Base-by-base conservation (phyloP, 352 stramenopile genomes). In the Thalassiosira allenii region DNA sequence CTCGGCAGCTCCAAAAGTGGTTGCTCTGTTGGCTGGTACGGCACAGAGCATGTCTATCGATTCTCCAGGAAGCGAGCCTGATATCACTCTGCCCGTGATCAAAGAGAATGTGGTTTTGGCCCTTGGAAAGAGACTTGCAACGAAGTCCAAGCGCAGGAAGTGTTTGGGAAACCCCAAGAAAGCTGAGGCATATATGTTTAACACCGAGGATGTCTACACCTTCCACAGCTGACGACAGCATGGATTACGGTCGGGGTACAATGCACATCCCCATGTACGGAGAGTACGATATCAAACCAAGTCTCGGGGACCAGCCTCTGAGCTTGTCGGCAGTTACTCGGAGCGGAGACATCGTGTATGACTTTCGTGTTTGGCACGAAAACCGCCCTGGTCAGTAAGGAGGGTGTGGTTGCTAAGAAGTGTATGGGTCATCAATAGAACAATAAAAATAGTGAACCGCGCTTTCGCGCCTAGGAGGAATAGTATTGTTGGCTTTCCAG, bases 201-300 rank as follows among this genome's bases (percentile, higher is more conserved):
- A 81, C 43, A 81, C 62, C 14, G 63, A 81, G 25, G 3, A 43
- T 51, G 51, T 81, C 1, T 78, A 78, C 63, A 81, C 72, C 1
- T 81, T 81, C 56, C 61, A 81, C 37, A 69, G 43, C 3, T 81
- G 41, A 81, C 41, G 43, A 81, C 34, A 23, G 51, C 1, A 34
- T 81, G 47, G 44, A 78, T 30, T 68, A 68, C 30, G 58, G 58
- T 11, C 33, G 32, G 44, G 58, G 58, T 27, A 68, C 58, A 4
- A 68, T 54, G 29, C n/a, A 68, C 23, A 54, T 68, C 33, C 58
- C 58, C 30, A 54, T 68, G n/a, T 68, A 68, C 49, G 58, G 33
- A 6, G 33, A 68, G 3, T 68, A 54, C 49, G 58, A 68, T 53
- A 68, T 68, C 58, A 68, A 68, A 34, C 32, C 58, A 29, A 68